Conservation (phyloP, 1,284 basidiomycete species). For the Sanghuangporus sanghuang region DNA sequence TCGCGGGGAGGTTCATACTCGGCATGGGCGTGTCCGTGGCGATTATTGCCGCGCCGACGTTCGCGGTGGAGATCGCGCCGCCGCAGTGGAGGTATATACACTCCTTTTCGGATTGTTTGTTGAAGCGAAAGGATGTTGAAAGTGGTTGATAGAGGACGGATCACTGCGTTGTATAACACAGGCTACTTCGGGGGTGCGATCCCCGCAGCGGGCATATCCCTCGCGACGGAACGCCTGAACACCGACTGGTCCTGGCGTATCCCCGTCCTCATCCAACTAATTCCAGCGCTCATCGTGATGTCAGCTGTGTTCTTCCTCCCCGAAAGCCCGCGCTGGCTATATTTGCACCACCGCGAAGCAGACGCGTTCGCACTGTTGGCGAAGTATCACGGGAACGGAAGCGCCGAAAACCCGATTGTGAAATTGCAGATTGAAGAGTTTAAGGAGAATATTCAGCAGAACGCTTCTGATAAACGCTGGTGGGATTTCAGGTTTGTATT, state of each 20-base stretch:
- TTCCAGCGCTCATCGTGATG: constrained; percentile 19
- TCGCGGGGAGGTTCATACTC: constrained; percentile 30
- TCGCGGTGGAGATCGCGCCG: constrained; percentile 40
- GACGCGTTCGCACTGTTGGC: constrained; percentile 25
- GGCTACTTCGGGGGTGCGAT: constrained; percentile 27
- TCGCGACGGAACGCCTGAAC: constrained; percentile 27
- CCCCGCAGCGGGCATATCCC: constrained; percentile 29
- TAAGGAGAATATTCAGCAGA: constrained; percentile 34
- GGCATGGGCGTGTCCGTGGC: constrained; percentile 29
- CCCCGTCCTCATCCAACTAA: constrained; percentile 20
- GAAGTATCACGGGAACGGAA: constrained; percentile 26
- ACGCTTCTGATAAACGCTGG: constrained; percentile 44
- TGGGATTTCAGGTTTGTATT: constrained; percentile 31
- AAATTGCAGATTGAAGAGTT: constrained; percentile 39
- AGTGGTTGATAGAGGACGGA: constrained; percentile 27
- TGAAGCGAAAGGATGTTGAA: neutral
- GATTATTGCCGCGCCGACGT: constrained; percentile 34
- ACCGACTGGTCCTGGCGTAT: constrained; percentile 24
- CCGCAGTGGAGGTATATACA: constrained; percentile 33
- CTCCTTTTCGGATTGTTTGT: neutral
- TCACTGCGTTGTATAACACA: constrained; percentile 32
- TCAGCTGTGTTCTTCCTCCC: constrained; percentile 20
- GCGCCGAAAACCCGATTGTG: constrained; percentile 26
- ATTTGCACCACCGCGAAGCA: constrained; percentile 24
- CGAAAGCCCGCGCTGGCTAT: constrained; percentile 24